These are phyloP conservation scores for Picea mariana DNA, from an alignment of 83 land plant genomes.

Conservation along the genomic window DNA sequence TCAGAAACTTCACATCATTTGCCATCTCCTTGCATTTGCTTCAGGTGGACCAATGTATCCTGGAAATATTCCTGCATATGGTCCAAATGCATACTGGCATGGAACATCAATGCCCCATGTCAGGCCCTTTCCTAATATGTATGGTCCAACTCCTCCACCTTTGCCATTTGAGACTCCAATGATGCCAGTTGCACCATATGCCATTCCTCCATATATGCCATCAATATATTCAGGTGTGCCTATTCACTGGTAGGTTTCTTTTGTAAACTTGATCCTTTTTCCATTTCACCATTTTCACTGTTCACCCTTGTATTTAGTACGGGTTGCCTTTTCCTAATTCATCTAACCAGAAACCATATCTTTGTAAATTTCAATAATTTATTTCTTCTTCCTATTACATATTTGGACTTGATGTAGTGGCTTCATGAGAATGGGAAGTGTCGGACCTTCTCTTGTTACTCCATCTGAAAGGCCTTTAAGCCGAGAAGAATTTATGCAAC, in stretches of 20 bases:
- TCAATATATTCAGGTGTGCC: slow-evolving; percentile 57
- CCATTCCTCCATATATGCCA: slow-evolving; percentile 59
- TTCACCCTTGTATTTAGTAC: background rate
- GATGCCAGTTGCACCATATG: slow-evolving; percentile 55
- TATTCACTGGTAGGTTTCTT: slow-evolving; percentile 37
- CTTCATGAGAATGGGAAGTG: slow-evolving; percentile 32
- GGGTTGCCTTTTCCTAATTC: background rate
- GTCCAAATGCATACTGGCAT: slow-evolving; percentile 52
- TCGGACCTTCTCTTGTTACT: slow-evolving; percentile 21
- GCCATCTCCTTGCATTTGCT: slow-evolving; percentile 7
- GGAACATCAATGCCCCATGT: slow-evolving; percentile 42
- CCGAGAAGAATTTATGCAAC: slow-evolving; percentile 32
- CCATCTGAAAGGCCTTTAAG: slow-evolving; percentile 25
- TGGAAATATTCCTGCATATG: slow-evolving; percentile 45
- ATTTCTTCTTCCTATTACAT: background rate
- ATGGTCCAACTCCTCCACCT: slow-evolving; percentile 50
- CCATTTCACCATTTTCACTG: background rate
- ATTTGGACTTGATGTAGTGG: slow-evolving; percentile 29
- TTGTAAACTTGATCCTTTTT: background rate
- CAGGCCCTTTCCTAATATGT: slow-evolving; percentile 46
- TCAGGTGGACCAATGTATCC: slow-evolving; percentile 30
- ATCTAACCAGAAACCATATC: background rate
- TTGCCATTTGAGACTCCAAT: slow-evolving; percentile 60
- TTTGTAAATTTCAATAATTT: background rate
- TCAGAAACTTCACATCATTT: background rate